Conservation (phyloP, 2,329 filamentous ascomycete species). For the Talaromyces sp. region DNA sequence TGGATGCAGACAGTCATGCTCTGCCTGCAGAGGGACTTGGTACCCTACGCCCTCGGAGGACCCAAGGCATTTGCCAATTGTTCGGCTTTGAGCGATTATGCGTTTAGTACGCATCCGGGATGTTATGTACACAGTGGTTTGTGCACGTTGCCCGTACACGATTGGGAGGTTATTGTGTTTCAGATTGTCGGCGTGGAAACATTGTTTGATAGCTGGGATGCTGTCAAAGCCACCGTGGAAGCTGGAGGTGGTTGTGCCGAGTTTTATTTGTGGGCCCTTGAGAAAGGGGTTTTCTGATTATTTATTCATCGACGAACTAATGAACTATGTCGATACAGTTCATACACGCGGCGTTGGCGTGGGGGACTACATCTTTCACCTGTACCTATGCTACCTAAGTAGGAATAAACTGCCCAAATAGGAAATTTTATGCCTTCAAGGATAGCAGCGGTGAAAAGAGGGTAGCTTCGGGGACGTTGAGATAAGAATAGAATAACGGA, state of each 20-base stretch:
- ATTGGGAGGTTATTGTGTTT: constrained; percentile 24
- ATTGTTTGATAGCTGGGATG: constrained; percentile 11
- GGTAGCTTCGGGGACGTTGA: background rate
- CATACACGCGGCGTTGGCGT: background rate
- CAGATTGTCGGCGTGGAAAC: constrained; percentile 16
- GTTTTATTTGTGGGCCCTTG: constrained; percentile 16
- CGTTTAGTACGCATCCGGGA: constrained; percentile 23
- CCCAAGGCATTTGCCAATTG: constrained; percentile 17
- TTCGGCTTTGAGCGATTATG: constrained; percentile 20
- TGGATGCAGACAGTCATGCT: constrained; percentile 29
- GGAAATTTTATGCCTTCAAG: background rate
- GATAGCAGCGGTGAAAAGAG: background rate
- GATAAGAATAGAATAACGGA: background rate
- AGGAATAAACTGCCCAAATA: background rate
- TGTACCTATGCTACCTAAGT: background rate
- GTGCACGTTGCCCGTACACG: constrained; percentile 21
- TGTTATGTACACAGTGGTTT: constrained; percentile 26
- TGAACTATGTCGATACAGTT: background rate
- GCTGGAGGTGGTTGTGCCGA: constrained; percentile 9
- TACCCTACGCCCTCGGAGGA: constrained; percentile 20
- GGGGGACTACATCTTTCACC: background rate
- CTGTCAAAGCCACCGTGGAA: constrained; percentile 13
- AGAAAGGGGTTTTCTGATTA: constrained; percentile 7
- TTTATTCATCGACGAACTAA: background rate
- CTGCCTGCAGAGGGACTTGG: constrained; percentile 27